A percentile compares a stretch with the other conserved stretches of the same genome.
Evolutionary conservation across 2,329 filamentous ascomycete species (phyloP).

Genomic region (Hymenoscyphus fraxineus): DNA sequence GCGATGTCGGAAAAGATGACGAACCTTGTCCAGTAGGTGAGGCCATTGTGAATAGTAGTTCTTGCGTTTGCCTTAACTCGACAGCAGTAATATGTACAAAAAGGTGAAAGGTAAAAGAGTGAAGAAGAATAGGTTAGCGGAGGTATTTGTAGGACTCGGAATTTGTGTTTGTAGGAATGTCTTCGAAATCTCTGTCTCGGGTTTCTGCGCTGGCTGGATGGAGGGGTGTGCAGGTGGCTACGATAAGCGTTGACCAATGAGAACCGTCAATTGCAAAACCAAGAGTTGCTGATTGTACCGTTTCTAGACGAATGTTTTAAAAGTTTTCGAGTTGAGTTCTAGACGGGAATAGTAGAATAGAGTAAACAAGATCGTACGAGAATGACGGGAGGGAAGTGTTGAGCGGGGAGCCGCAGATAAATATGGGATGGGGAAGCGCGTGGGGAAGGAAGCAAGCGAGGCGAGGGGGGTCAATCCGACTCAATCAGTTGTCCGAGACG

Average conservation of each 20-base stretch:
- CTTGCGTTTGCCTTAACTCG: not conserved
- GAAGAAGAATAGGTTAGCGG: not conserved
- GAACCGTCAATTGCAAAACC: not conserved
- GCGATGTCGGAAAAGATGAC: not conserved
- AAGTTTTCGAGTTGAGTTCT: not conserved
- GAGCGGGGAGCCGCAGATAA: not conserved
- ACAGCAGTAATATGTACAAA: conserved; percentile 6
- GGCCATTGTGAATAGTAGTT: not conserved
- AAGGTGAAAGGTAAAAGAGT: not conserved
- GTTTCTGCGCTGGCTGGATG: conserved; percentile 2
- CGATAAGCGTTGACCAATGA: not conserved
- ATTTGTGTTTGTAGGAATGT: not conserved
- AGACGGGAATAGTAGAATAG: not conserved
- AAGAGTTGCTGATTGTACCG: not conserved
- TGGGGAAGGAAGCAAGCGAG: not conserved
- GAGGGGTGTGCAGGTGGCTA: not conserved
- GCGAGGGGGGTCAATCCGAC: not conserved
- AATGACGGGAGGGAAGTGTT: not conserved
- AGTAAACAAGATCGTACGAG: not conserved
- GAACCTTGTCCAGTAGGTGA: not conserved
- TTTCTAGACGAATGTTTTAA: not conserved
- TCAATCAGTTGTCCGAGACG: not conserved
- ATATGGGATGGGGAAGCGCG: not conserved
- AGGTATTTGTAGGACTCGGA: not conserved
- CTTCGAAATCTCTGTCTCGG: not conserved